Percentiles rank a stretch among this genome's conserved stretches.
Evolutionary conservation across 2,329 filamentous ascomycete genomes (phyloP).

Genomic region (Penicillium italicum): DNA sequence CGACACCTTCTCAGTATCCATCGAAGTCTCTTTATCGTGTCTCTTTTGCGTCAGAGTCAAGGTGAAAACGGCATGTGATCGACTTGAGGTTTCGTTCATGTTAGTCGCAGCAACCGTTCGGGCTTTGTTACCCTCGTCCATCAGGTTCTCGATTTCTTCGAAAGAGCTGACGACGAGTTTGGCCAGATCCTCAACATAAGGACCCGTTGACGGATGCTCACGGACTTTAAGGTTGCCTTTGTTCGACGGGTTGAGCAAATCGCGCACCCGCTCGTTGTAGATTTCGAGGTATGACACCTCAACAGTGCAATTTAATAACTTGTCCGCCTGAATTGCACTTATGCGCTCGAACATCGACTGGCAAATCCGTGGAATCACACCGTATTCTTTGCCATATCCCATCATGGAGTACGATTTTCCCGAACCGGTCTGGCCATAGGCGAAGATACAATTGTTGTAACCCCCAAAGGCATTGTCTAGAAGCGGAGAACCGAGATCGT

Average conservation of each 20-base stretch:
- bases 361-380: conserved; percentile 95
- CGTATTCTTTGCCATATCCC: conserved; percentile 93
- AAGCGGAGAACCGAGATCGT: conserved; percentile 81
- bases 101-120: conserved; percentile 96
- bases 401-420: conserved; percentile 99
- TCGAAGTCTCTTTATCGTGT: conserved; percentile 84
- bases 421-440: conserved; percentile 96
- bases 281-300: conserved; percentile 99
- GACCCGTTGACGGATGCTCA: conserved; percentile 95
- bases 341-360: conserved; percentile 97
- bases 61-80: conserved; percentile 97
- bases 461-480: conserved; percentile 97
- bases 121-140: conserved; percentile 99
- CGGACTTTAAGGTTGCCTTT: conserved; percentile 96
- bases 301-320: conserved; percentile 80
- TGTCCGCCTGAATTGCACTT: conserved; percentile 64
- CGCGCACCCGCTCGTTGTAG: conserved; percentile 95
- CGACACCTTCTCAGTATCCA: conserved; percentile 96
- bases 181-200: conserved; percentile 95
- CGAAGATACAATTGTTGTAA: conserved; percentile 99
- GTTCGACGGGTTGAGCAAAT: conserved; percentile 89
- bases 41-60: conserved; percentile 92
- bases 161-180: conserved; percentile 93
- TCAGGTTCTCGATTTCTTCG: conserved; percentile 90
- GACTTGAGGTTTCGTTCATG: conserved; percentile 99